These are phyloP conservation scores for Chlorella variabilis DNA, from an alignment of 163 green algal genomes.

Conservation along the genomic window DNA sequence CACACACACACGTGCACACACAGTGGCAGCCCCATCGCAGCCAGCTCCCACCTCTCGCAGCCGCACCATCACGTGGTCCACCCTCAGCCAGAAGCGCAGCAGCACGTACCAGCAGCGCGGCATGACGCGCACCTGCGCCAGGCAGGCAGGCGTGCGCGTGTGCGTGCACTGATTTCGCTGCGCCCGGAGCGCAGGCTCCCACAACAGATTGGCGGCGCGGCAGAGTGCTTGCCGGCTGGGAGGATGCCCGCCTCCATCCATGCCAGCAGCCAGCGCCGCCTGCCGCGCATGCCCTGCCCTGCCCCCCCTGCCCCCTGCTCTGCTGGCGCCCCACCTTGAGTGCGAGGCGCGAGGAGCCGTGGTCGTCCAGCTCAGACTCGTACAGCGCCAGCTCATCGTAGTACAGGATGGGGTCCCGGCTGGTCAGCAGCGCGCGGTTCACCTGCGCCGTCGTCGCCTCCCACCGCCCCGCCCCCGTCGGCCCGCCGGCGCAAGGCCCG, in stretches of 20 bases:
- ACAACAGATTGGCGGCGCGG: too few relatives aligned
- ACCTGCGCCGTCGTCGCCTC: constrained; percentile 63
- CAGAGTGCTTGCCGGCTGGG: too few relatives aligned
- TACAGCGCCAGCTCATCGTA: constrained; percentile 93
- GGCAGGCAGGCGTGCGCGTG: background rate
- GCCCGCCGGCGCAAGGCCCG: background rate
- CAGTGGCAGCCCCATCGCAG: background rate
- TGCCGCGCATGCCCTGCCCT: background rate
- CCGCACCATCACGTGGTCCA: constrained; percentile 89
- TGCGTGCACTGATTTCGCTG: too few relatives aligned
- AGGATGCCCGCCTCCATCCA: too few relatives aligned
- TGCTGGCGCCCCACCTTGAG: constrained; percentile 62
- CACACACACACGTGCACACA: background rate
- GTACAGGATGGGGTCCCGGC: constrained; percentile 93
- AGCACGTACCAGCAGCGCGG: constrained; percentile 95
- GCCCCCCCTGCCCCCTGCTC: too few relatives aligned
- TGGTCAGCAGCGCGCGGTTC: constrained; percentile 84
- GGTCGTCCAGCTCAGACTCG: constrained; percentile 97
- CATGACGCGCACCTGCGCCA: constrained; percentile 88
- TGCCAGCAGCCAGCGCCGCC: too few relatives aligned
- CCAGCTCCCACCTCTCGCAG: constrained; percentile 80
- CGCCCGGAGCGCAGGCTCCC: too few relatives aligned
- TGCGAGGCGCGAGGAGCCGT: constrained; percentile 74
- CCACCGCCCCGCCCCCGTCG: constrained; percentile 43
- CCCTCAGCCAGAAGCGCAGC: constrained; percentile 91